Evolutionary conservation across 768 basidiomycete genomes (phyloP).

Genomic region (Amanita pseudoporphyria): DNA sequence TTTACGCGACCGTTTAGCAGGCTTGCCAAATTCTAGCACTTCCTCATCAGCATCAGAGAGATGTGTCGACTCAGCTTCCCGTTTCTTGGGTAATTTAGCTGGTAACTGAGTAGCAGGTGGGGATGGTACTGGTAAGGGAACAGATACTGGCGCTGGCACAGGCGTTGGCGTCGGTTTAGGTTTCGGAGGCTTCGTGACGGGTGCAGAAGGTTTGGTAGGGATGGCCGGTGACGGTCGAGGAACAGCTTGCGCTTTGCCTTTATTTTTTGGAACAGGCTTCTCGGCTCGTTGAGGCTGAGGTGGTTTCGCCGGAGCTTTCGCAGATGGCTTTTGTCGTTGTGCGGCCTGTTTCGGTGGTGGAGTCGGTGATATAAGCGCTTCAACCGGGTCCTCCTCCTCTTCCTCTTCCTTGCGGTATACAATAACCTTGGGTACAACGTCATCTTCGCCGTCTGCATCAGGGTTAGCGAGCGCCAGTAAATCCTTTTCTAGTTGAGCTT

Average conservation of each 20-base stretch:
- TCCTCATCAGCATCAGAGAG: constrained; percentile 33
- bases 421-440: constrained; percentile 23
- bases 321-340: constrained; percentile 9
- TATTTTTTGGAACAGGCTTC: constrained; percentile 16
- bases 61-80: constrained; percentile 15
- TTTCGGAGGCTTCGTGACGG: constrained; percentile 4
- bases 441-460: constrained; percentile 25
- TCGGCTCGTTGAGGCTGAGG: constrained; percentile 22
- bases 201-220: constrained; percentile 14
- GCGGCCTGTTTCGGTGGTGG: constrained; percentile 20
- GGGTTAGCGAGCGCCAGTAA: constrained; percentile 13
- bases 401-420: constrained; percentile 23
- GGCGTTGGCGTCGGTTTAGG: constrained; percentile 8
- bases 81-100: constrained; percentile 13
- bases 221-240: constrained; percentile 18
- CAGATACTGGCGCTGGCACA: not conserved
- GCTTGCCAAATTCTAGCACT: constrained; percentile 38
- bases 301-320: constrained; percentile 17
- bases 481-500: constrained; percentile 20
- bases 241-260: constrained; percentile 15
- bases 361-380: constrained; percentile 21
- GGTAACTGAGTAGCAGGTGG: constrained; percentile 4
- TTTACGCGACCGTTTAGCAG: constrained; percentile 17
- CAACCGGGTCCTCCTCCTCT: constrained; percentile 26
- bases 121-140: constrained; percentile 8